Conservation (phyloP, 805 yeast genomes). For the Candida multigemmis region DNA sequence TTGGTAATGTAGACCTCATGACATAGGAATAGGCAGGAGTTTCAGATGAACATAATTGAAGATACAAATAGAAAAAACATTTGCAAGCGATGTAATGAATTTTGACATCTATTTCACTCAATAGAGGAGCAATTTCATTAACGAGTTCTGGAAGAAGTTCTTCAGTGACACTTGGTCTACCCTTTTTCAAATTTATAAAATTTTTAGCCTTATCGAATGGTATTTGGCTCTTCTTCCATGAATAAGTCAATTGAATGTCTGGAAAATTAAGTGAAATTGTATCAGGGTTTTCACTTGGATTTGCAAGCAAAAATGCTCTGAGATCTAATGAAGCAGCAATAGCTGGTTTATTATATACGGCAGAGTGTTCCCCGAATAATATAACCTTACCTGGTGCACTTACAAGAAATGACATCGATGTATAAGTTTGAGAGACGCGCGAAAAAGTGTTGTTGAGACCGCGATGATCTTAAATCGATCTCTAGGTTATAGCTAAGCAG, state of each 20-base stretch:
- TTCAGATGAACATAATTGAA: conserved; percentile 41
- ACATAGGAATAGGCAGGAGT: conserved; percentile 49
- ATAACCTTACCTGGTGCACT: conserved; percentile 97
- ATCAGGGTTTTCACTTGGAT: conserved; percentile 33
- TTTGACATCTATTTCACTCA: conserved; percentile 39
- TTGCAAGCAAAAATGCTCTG: conserved; percentile 70
- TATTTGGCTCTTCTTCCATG: conserved; percentile 54
- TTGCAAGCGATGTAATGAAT: conserved; percentile 72
- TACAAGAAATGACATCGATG: conserved; percentile 41
- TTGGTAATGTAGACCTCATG: conserved; percentile 78
- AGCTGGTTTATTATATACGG: conserved; percentile 89
- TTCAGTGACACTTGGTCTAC: conserved; percentile 27
- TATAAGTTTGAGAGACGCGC: too few species aligned
- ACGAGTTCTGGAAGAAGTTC: conserved; percentile 55
- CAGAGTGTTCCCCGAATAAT: conserved; percentile 94
- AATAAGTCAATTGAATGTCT: conserved; percentile 58
- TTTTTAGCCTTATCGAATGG: conserved; percentile 46
- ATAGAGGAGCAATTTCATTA: conserved; percentile 34
- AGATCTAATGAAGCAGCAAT: conserved; percentile 90
- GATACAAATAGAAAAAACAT: conserved; percentile 73
- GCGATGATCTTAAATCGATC: too few species aligned
- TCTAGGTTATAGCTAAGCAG: too few species aligned
- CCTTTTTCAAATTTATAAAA: conserved; percentile 10
- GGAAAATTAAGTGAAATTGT: conserved; percentile 65
- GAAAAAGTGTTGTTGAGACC: too few species aligned